Conservation (phyloP, 2,329 filamentous ascomycete genomes). For the Herpotrichia juniperi region DNA sequence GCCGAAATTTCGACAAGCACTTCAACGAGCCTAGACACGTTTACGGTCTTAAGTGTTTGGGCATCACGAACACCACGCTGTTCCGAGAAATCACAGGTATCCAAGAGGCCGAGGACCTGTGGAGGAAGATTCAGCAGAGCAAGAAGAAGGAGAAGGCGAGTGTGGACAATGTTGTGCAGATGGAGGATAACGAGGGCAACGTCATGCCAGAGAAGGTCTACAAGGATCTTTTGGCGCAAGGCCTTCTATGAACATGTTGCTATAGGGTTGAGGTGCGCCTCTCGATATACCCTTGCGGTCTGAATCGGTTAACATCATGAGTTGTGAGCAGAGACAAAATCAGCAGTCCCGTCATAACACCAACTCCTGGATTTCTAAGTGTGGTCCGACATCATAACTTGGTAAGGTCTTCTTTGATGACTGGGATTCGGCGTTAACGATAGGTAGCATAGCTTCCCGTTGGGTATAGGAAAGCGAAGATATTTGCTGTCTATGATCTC, state of each 20-base stretch:
- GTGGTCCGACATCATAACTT: neutral
- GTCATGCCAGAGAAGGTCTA: slow-evolving; percentile 99
- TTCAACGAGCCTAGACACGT: slow-evolving; percentile 95
- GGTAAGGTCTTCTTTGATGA: neutral
- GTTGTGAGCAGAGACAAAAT: neutral
- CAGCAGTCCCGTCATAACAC: neutral
- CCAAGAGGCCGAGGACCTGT: slow-evolving; percentile 83
- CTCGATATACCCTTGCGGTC: neutral
- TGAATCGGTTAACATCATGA: neutral
- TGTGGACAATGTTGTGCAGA: slow-evolving; percentile 88
- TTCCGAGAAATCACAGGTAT: slow-evolving; percentile 96
- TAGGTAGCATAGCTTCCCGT: slow-evolving; percentile 2
- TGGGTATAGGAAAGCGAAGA: neutral
- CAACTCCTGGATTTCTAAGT: neutral
- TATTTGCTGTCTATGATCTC: neutral
- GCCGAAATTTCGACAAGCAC: slow-evolving; percentile 96
- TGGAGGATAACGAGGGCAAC: slow-evolving; percentile 97
- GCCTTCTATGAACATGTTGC: slow-evolving; percentile 57
- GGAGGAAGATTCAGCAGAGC: slow-evolving; percentile 91
- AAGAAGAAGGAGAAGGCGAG: slow-evolving; percentile 77
- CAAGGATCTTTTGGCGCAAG: slow-evolving; percentile 91
- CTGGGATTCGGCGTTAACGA: slow-evolving; percentile 2
- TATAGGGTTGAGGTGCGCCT: neutral
- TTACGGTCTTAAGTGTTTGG: slow-evolving; percentile 90
- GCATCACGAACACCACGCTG: slow-evolving; percentile 87